These are phyloP conservation scores for Chlorella ohadii DNA, from an alignment of 139 green algal genomes.

Conservation along the genomic window DNA sequence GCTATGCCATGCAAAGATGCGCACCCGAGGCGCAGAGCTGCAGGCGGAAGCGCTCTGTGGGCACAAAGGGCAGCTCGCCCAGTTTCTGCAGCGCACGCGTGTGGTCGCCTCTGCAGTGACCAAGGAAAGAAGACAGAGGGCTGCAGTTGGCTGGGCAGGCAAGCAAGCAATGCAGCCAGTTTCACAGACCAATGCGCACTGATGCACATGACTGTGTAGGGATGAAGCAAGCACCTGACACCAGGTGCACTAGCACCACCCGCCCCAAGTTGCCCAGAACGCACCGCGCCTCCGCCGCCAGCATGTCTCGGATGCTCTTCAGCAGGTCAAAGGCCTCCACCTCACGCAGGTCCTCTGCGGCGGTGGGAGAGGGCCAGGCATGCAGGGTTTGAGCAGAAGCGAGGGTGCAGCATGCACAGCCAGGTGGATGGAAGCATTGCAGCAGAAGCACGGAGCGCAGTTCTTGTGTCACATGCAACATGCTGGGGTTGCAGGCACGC, in stretches of 20 bases:
- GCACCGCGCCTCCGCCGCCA: conserved; percentile 21
- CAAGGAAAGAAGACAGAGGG: background rate
- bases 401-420: background rate
- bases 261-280: no score
- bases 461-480: no score
- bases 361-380: background rate
- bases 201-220: no score
- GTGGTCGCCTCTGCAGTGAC: conserved; percentile 30
- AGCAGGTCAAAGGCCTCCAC: conserved; percentile 47
- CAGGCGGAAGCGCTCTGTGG: conserved; percentile 50
- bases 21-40: conserved; percentile 28
- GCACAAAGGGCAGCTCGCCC: conserved; percentile 53
- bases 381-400: no score
- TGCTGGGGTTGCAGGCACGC: no score
- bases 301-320: conserved; percentile 37
- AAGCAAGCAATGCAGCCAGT: background rate
- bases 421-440: background rate
- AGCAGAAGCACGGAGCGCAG: no score
- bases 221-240: no score
- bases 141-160: background rate
- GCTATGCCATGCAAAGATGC: background rate
- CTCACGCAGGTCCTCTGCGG: conserved; percentile 40
- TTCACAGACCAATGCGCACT: no score
- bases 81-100: conserved; percentile 35
- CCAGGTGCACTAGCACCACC: no score